Percentiles rank a stretch among this genome's conserved stretches.
Evolutionary conservation across 2,329 filamentous ascomycete species (phyloP).

Genomic region (Metarhizium anisopliae): DNA sequence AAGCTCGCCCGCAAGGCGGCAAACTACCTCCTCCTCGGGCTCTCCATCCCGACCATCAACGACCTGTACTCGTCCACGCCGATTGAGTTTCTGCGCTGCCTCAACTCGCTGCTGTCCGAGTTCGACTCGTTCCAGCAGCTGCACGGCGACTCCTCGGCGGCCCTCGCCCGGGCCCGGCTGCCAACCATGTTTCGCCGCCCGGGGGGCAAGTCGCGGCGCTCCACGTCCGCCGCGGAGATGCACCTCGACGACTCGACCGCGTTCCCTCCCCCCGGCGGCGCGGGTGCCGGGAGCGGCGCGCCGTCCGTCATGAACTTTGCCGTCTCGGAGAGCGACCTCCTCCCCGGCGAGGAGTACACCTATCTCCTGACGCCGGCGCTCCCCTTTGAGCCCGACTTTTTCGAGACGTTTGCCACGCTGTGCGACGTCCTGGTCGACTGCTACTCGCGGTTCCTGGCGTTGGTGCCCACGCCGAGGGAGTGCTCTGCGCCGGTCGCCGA

Average conservation of each 20-base stretch:
- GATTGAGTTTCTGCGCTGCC: constrained; percentile 75
- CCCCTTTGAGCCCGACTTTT: constrained; percentile 95
- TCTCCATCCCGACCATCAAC: constrained; percentile 81
- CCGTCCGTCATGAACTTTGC: constrained; percentile 46
- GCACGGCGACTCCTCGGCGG: constrained; percentile 69
- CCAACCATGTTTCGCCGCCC: constrained; percentile 75
- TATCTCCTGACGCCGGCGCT: constrained; percentile 84
- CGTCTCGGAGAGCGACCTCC: constrained; percentile 54
- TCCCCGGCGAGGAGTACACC: constrained; percentile 79
- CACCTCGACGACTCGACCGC: constrained; percentile 23
- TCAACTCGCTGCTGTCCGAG: constrained; percentile 79
- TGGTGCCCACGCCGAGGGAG: constrained; percentile 67
- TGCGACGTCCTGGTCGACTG: constrained; percentile 93
- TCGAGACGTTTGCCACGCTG: constrained; percentile 89
- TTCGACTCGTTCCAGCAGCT: constrained; percentile 91
- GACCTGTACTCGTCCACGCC: constrained; percentile 76
- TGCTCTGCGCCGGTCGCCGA: constrained; percentile 67
- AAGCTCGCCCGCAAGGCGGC: constrained; percentile 85
- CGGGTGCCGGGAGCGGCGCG: constrained; percentile 20
- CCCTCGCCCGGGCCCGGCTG: constrained; percentile 68
- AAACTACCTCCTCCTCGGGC: constrained; percentile 85
- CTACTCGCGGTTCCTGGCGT: constrained; percentile 67
- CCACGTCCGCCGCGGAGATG: constrained; percentile 38
- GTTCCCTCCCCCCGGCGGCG: constrained; percentile 14
- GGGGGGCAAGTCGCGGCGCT: constrained; percentile 47